Conservation (phyloP, 2,329 filamentous ascomycete species). For the Ophiocordyceps camponoti-rufipedis region DNA sequence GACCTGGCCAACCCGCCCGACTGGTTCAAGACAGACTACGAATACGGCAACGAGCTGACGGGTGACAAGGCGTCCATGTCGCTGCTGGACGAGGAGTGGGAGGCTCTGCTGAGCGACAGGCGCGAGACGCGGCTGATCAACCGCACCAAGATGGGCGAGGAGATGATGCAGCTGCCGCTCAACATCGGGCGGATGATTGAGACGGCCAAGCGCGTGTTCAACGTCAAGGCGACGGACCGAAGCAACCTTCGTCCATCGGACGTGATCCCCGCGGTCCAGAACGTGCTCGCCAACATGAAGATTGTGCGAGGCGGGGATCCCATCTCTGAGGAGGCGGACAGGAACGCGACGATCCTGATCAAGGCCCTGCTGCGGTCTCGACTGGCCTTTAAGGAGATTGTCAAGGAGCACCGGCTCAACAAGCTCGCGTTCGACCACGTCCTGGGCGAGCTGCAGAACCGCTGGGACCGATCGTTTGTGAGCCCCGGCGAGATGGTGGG, state of each 20-base stretch:
- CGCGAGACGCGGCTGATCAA: constrained; percentile 54
- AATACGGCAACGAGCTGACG: constrained; percentile 70
- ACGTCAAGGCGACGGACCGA: constrained; percentile 66
- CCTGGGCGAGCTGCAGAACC: constrained; percentile 73
- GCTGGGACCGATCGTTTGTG: constrained; percentile 72
- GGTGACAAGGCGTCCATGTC: constrained; percentile 79
- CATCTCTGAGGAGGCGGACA: constrained; percentile 72
- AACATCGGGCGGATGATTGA: constrained; percentile 86
- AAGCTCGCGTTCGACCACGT: constrained; percentile 87
- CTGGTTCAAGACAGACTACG: constrained; percentile 39
- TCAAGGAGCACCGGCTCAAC: constrained; percentile 69
- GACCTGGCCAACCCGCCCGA: constrained; percentile 46
- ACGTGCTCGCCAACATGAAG: constrained; percentile 57
- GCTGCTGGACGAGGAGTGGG: constrained; percentile 77
- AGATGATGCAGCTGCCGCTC: constrained; percentile 78
- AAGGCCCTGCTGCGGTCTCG: constrained; percentile 81
- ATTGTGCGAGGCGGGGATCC: constrained; percentile 74
- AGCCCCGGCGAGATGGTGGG: constrained; percentile 97
- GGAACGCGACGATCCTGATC: constrained; percentile 77
- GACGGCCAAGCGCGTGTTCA: constrained; percentile 76
- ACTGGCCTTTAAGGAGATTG: constrained; percentile 82
- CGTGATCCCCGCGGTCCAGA: constrained; percentile 62
- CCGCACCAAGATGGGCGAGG: constrained; percentile 52
- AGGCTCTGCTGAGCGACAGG: constrained; percentile 58
- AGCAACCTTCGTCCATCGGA: constrained; percentile 83